Base-by-base conservation (phyloP, 768 basidiomycete species). In the Panus rudis region DNA sequence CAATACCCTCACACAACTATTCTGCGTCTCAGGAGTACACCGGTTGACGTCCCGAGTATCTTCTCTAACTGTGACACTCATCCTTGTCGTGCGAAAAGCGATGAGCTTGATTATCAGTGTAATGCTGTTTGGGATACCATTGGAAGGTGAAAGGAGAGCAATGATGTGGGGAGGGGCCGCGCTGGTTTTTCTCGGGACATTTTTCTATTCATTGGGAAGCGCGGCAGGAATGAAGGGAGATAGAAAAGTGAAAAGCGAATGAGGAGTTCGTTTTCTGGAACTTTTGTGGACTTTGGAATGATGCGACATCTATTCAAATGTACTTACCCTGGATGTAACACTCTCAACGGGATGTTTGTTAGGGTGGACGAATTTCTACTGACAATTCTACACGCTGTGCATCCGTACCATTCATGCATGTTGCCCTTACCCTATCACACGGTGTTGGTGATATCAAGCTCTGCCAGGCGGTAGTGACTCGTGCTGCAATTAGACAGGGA, bases 21-120 rank as follows among this genome's bases (percentile, higher is more conserved):
- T 93, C 6, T 97, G 92, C 63, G 81, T 85, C 13, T 69, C 87
- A 0, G 92, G 92, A 24, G 92, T 94, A 33, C 81, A 96, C 60
- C 71, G 88, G 37, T 72, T 97, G 48, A 90, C 90, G 0, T 79
- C 81, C 1, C 75, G 79, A 35, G 83, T 89, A 5, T 78, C 75
- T 39, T 72, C 83, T 8, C 69, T 92, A 30, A 84, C 77, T 1
- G 88, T 92, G 14, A 87, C 84, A 3, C 80, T 91, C 42, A 72
- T 89, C 20, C 70, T 90, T 31, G 84, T 84, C 41, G 82, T 92
- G 14, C 75, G 88, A 45, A 92, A 92, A 57, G 88, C 87, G 11
- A 69, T 75, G 23, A 89, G 85, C 42, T 65, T 91, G 13, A 61
- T 88, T 19, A 68, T 92, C 50, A 90, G 86, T 53, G 78, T 87